Evolutionary conservation across 2,329 filamentous ascomycete genomes (phyloP), one percentile per base, ranked within the genome.

Genomic region (Fusarium tricinctum): DNA sequence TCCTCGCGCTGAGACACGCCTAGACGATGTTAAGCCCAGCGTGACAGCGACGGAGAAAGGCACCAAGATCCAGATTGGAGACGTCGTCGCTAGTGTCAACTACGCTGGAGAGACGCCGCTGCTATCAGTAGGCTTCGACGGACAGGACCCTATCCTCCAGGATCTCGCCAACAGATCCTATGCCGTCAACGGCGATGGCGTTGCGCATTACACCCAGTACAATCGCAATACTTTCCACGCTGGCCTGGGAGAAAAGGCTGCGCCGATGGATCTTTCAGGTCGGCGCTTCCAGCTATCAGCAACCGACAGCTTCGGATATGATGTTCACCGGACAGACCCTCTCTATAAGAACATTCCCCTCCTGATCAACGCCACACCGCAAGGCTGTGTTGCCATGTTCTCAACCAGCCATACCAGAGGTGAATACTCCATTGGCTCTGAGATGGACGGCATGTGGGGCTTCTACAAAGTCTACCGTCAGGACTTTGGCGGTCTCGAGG

Each of bases 401-500:
- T 92, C 90, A 0, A 90, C 89, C 0, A 87, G 86, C 4, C 88
- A 92, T 72, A 82, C 85, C 1, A 81, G 90, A 51, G 90, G 89
- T 0, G 84, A 84, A 17, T 92, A 89, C 81, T 86, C 86, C 10
- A 82, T 93, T 9, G 91, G 91, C 4, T 87, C 88, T 2, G 91
- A 93, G 76, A 90, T 93, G 78, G 91, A 93, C 73, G 90, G 91
- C 28, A 85, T 92, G 79, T 93, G 90, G 89, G 91, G 91, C 1
- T 86, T 86, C 58, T 92, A 88, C 84, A 92, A 92, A 75, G 89
- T 91, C 20, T 92, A 91, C 71, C 85, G 90, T 9, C 91, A 93
- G 76, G 89, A 91, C 62, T 86, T 90, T 66, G 91, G 91, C 22
- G 91, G 91, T 0, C 80, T 93, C 1, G 91, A 93, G 73, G 86